Evolutionary conservation across 208 protist genomes (phyloP).

Genomic region (Porcisia deanei): DNA sequence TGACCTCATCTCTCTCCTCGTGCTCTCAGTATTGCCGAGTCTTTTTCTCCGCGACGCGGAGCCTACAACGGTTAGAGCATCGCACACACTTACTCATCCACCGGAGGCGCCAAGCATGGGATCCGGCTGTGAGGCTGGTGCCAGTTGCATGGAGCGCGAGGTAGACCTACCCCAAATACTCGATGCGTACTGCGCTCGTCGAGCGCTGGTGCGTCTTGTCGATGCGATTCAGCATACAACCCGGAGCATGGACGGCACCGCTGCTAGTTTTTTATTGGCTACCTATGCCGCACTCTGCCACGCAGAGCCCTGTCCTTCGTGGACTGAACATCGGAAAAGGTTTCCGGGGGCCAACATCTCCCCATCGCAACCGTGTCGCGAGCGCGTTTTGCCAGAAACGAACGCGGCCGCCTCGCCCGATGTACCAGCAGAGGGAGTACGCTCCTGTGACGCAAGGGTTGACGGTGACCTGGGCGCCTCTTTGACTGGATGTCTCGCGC

Average conservation of each 20-base stretch:
- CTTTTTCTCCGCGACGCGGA: slow-evolving; percentile 24
- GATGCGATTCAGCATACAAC: slow-evolving; percentile 14
- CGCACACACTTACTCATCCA: slow-evolving; percentile 1
- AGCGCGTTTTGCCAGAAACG: slow-evolving; percentile 8
- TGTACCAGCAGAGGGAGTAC: no score
- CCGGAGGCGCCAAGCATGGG: not conserved
- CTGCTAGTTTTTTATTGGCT: slow-evolving; percentile 10
- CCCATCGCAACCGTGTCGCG: slow-evolving; percentile 9
- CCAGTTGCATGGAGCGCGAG: not conserved
- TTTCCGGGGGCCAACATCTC: not conserved
- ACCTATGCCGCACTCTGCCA: slow-evolving; percentile 21
- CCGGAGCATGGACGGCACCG: not conserved
- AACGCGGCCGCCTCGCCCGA: not conserved
- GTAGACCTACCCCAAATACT: not conserved
- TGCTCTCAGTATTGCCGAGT: slow-evolving; percentile 22
- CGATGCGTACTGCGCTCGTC: slow-evolving; percentile 4
- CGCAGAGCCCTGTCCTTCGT: not conserved
- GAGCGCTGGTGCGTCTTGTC: slow-evolving; percentile 9
- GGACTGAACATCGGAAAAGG: not conserved
- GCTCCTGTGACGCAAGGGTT: not conserved
- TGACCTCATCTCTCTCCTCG: slow-evolving; percentile 27
- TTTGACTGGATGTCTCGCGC: not conserved
- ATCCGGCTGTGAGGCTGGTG: not conserved
- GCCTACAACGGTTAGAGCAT: slow-evolving; percentile 13
- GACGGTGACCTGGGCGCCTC: no score